Percentiles rank a stretch among this genome's conserved stretches.
Conservation (phyloP, 805 yeast species). For the Soucietia sequanensis region DNA sequence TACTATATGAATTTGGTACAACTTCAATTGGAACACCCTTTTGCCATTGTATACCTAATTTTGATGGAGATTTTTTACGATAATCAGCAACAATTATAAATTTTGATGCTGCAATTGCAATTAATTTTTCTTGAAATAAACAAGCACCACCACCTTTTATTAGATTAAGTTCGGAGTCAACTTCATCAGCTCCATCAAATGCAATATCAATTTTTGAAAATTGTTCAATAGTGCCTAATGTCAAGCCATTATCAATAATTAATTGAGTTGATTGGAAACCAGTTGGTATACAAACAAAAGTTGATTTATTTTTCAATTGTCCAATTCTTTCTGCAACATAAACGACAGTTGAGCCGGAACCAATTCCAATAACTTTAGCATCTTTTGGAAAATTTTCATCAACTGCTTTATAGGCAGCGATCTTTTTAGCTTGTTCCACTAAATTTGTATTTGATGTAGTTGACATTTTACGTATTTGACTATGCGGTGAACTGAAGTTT, state of each 20-base stretch:
- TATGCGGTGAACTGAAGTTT: no score
- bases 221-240: slow-evolving; percentile 80
- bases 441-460: slow-evolving; percentile 9
- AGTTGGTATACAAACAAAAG: slow-evolving; percentile 85
- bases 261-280: slow-evolving; percentile 93
- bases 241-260: slow-evolving; percentile 77
- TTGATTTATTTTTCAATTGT: slow-evolving; percentile 50
- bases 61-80: slow-evolving; percentile 68
- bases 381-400: slow-evolving; percentile 73
- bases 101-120: slow-evolving; percentile 72
- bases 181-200: slow-evolving; percentile 98
- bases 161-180: slow-evolving; percentile 74
- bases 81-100: slow-evolving; percentile 91
- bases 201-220: slow-evolving; percentile 83
- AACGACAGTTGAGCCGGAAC: slow-evolving; percentile 97
- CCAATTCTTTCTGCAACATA: slow-evolving; percentile 95
- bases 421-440: slow-evolving; percentile 80
- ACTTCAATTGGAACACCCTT: slow-evolving; percentile 96
- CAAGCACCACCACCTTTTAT: slow-evolving; percentile 99
- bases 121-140: slow-evolving; percentile 91
- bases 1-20: slow-evolving; percentile 82
- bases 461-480: no score
- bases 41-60: slow-evolving; percentile 77
- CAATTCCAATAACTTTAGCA: slow-evolving; percentile 84
- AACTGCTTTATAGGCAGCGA: slow-evolving; percentile 90